These are phyloP conservation scores for Stagonosporopsis cucurbitacearum DNA, from an alignment of 2,329 filamentous ascomycete species.

Conservation along the genomic window DNA sequence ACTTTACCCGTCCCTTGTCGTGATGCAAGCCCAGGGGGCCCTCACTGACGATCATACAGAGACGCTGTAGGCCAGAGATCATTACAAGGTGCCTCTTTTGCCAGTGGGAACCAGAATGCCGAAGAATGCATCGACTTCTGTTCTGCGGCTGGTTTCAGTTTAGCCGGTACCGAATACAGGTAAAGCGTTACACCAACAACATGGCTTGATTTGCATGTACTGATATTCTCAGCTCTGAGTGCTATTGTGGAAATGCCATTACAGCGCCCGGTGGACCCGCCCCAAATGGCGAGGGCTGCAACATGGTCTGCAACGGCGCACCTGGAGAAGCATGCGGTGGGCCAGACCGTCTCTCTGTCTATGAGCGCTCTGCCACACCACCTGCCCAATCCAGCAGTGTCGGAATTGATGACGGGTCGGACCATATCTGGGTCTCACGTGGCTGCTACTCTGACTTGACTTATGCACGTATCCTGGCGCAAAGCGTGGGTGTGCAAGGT, in stretches of 20 bases:
- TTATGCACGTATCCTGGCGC: conserved; percentile 14
- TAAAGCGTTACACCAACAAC: conserved; percentile 26
- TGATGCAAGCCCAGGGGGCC: background rate
- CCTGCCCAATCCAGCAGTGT: conserved; percentile 1
- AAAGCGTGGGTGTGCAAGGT: conserved; percentile 8
- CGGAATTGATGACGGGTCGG: background rate
- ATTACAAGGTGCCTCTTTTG: conserved; percentile 18
- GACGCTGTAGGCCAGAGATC: conserved; percentile 24
- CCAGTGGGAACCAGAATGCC: conserved; percentile 33
- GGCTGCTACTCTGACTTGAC: conserved; percentile 20
- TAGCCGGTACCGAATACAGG: conserved; percentile 44
- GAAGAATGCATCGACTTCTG: conserved; percentile 40
- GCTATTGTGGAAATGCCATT: conserved; percentile 39
- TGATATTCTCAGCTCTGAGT: background rate
- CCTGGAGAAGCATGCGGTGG: conserved; percentile 35
- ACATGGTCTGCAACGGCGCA: conserved; percentile 36
- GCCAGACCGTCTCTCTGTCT: conserved; percentile 27
- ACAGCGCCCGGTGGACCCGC: conserved; percentile 21
- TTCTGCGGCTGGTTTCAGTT: conserved; percentile 30
- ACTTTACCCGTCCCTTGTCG: background rate
- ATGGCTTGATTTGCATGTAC: background rate
- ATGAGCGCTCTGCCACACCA: conserved; percentile 5
- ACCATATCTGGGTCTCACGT: conserved; percentile 6
- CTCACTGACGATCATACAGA: conserved; percentile 11
- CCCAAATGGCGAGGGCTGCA: conserved; percentile 25